Evolutionary conservation across 2,329 filamentous ascomycete genomes (phyloP).

Genomic region (Penicillium sp.): DNA sequence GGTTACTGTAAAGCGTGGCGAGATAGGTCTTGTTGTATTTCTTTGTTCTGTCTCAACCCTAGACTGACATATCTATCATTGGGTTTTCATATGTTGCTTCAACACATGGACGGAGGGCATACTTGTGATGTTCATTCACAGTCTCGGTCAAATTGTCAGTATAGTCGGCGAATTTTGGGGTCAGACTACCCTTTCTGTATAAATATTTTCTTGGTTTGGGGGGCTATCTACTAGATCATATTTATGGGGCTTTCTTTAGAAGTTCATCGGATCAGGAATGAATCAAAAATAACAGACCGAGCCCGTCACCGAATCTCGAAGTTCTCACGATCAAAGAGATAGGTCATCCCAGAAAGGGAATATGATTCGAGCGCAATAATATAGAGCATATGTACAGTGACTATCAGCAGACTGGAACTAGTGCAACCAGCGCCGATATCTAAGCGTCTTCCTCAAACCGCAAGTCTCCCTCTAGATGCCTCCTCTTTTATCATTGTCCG

Average conservation of each 20-base stretch:
- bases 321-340: not conserved
- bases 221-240: not conserved
- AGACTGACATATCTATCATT: conserved; percentile 20
- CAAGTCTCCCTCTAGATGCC: conserved; percentile 15
- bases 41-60: conserved; percentile 9
- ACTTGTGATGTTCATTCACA: conserved; percentile 7
- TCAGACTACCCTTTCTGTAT: conserved; percentile 14
- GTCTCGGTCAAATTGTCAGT: conserved; percentile 11
- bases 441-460: conserved; percentile 9
- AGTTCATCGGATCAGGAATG: not conserved
- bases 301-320: not conserved
- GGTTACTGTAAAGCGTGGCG: conserved; percentile 11
- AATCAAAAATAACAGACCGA: not conserved
- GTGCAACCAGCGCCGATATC: conserved; percentile 1
- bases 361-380: conserved; percentile 17
- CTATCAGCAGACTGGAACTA: conserved; percentile 5
- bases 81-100: conserved; percentile 6
- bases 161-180: conserved; percentile 6
- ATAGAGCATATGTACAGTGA: conserved; percentile 25
- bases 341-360: not conserved
- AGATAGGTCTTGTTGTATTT: conserved; percentile 4
- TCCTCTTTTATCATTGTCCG: conserved; percentile 6
- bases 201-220: conserved; percentile 10
- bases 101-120: conserved; percentile 11
- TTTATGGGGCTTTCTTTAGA: not conserved